phyloP scores from a whole-genome alignment of 208 protist genomes.

The Leishmania lainsoni region DNA sequence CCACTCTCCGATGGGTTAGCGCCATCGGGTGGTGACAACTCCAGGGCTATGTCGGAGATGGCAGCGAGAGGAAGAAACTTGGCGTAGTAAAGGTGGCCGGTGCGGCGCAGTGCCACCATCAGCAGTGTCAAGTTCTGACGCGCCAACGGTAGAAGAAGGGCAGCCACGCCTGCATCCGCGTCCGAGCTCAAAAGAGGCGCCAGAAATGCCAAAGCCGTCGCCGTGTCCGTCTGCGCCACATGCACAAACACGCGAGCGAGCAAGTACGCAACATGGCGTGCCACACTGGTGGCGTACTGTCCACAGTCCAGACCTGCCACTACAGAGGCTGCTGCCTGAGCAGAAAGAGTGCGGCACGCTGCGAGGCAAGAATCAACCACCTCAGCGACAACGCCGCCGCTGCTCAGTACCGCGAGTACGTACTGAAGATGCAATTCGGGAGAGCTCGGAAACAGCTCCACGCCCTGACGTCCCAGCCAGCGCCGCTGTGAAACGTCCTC shows the following conservation, averaged over 20 bases:
- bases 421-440: constrained; percentile 62
- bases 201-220: constrained; percentile 27
- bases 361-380: constrained; percentile 48
- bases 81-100: constrained; percentile 27
- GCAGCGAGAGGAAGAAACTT: constrained; percentile 60
- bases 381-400: neutral
- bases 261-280: constrained; percentile 72
- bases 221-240: constrained; percentile 28
- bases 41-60: constrained; percentile 63
- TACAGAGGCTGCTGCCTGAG: constrained; percentile 44
- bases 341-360: constrained; percentile 45
- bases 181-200: constrained; percentile 25
- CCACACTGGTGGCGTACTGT: constrained; percentile 37
- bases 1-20: constrained; percentile 35
- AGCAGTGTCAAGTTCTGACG: constrained; percentile 70
- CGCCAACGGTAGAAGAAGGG: constrained; percentile 64
- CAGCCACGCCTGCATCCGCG: constrained; percentile 23
- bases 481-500: constrained; percentile 37
- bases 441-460: constrained; percentile 59
- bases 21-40: constrained; percentile 33
- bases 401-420: constrained; percentile 35
- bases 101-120: constrained; percentile 48
- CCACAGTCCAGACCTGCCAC: constrained; percentile 31
- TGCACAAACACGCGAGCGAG: constrained; percentile 47
- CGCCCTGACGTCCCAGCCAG: constrained; percentile 69